These are phyloP conservation scores for Tolypocladium paradoxum DNA, from an alignment of 2,329 filamentous ascomycete species.

Conservation along the genomic window DNA sequence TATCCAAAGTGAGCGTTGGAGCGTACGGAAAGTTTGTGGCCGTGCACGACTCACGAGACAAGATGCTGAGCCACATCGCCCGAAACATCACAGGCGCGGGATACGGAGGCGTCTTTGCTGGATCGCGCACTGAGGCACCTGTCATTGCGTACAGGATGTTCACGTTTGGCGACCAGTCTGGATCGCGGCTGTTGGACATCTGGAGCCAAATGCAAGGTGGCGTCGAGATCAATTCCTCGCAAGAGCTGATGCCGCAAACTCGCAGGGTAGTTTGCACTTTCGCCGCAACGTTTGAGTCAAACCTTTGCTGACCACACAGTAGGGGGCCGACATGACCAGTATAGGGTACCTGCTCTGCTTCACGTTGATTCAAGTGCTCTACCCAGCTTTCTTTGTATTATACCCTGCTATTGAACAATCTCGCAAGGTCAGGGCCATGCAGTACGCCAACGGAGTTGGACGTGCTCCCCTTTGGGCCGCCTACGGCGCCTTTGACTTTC, in stretches of 20 bases:
- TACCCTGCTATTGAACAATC: slow-evolving; percentile 72
- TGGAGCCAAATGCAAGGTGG: slow-evolving; percentile 12
- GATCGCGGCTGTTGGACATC: slow-evolving; percentile 6
- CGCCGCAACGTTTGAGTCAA: too few species aligned
- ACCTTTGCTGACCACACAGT: slow-evolving; percentile 24
- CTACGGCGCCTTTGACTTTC: slow-evolving; percentile 66
- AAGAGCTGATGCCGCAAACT: slow-evolving; percentile 49
- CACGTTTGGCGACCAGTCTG: slow-evolving; percentile 2
- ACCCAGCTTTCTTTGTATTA: slow-evolving; percentile 59
- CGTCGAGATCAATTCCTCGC: slow-evolving; percentile 36
- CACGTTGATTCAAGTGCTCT: slow-evolving; percentile 60
- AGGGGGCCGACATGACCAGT: slow-evolving; percentile 16
- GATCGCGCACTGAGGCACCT: slow-evolving; percentile 4
- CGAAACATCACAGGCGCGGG: slow-evolving; percentile 1
- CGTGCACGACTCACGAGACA: slow-evolving; percentile 2
- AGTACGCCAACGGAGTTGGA: slow-evolving; percentile 80
- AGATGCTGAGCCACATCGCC: slow-evolving; percentile 4
- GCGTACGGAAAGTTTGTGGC: slow-evolving; percentile 3
- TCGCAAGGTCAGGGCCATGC: slow-evolving; percentile 63
- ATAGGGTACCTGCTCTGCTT: slow-evolving; percentile 58
- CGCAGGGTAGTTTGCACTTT: slow-evolving; percentile 26
- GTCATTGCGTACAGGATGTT: slow-evolving; percentile 6
- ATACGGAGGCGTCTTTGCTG: slow-evolving; percentile 6
- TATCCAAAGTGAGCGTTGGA: slow-evolving; percentile 1
- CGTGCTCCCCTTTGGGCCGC: slow-evolving; percentile 70